Evolutionary conservation across 2,329 filamentous ascomycete species (phyloP).

Genomic region (Capronia americana): DNA sequence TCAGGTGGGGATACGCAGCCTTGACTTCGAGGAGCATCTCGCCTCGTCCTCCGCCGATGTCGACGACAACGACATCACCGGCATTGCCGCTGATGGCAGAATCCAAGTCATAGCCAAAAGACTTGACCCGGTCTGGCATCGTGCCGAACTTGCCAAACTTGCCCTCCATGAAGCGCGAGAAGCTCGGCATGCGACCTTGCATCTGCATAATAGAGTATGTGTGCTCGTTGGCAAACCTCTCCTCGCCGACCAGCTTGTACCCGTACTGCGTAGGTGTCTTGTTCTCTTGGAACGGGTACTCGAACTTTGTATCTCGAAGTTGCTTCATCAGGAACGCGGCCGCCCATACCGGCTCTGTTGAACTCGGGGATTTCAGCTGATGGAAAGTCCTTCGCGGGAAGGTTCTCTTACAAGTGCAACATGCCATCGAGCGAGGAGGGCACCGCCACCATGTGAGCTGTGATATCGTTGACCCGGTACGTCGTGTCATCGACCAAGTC

Average conservation of each 20-base stretch:
- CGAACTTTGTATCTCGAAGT: conserved; percentile 45
- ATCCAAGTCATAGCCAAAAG: conserved; percentile 45
- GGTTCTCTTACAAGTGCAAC: conserved; percentile 45
- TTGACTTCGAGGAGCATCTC: conserved; percentile 48
- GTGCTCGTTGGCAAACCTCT: conserved; percentile 43
- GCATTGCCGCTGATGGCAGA: neutral
- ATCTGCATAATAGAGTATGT: conserved; percentile 48
- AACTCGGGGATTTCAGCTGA: conserved; percentile 34
- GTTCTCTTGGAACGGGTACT: conserved; percentile 46
- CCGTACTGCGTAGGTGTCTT: conserved; percentile 47
- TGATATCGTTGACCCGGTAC: conserved; percentile 46
- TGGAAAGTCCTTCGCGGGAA: neutral
- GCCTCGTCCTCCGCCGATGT: conserved; percentile 49
- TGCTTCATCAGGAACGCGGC: conserved; percentile 48
- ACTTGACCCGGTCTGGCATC: conserved; percentile 43
- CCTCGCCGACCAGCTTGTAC: conserved; percentile 44
- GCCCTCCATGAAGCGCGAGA: conserved; percentile 50
- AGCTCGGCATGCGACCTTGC: conserved; percentile 49
- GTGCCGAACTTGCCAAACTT: conserved; percentile 47
- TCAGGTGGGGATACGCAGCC: conserved; percentile 43
- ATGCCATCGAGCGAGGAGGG: conserved; percentile 48
- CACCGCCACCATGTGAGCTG: conserved; percentile 45
- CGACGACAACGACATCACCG: conserved; percentile 38
- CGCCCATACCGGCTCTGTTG: conserved; percentile 47
- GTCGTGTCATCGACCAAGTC: conserved; percentile 44